A percentile compares a stretch with the other conserved stretches of the same genome.
These are phyloP conservation scores for Verticillium nonalfalfae DNA, from an alignment of 2,329 filamentous ascomycete species.

Conservation along the genomic window DNA sequence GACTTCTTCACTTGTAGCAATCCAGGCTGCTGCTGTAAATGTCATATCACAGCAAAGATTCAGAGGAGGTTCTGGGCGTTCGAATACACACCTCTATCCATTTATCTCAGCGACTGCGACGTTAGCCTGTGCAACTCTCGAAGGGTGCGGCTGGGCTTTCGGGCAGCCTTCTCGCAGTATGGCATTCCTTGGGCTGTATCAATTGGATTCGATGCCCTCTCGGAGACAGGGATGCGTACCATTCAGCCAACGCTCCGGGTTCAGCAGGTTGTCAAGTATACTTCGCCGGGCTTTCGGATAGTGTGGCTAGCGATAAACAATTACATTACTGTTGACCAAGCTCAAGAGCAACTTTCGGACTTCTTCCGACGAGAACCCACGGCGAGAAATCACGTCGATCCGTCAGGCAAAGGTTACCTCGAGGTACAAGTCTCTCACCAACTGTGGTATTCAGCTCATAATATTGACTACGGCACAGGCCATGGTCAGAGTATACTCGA, in stretches of 20 bases:
- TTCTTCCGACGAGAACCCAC: not conserved
- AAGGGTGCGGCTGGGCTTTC: not conserved
- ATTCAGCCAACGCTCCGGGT: not conserved
- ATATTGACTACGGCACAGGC: not conserved
- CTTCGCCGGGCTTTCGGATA: not conserved
- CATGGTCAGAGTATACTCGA: not conserved
- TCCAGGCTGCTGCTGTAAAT: not conserved
- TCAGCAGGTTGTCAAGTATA: not conserved
- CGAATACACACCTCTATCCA: not conserved
- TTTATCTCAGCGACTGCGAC: not conserved
- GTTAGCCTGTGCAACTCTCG: not conserved
- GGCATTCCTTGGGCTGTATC: not conserved
- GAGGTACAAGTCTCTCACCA: not conserved
- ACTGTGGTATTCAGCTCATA: not conserved
- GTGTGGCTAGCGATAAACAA: not conserved
- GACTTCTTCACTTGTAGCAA: not conserved
- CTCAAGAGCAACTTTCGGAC: not conserved
- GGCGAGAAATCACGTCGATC: not conserved
- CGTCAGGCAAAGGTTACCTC: not conserved
- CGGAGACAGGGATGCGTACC: not conserved
- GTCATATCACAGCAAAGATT: not conserved
- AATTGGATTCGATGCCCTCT: not conserved
- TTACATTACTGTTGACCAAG: not conserved
- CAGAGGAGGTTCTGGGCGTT: not conserved
- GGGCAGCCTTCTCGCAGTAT: not conserved